Percentiles rank a stretch among this genome's conserved stretches.
Conservation (phyloP, 176 grass and related monocot species). For the Zea luxurians region DNA sequence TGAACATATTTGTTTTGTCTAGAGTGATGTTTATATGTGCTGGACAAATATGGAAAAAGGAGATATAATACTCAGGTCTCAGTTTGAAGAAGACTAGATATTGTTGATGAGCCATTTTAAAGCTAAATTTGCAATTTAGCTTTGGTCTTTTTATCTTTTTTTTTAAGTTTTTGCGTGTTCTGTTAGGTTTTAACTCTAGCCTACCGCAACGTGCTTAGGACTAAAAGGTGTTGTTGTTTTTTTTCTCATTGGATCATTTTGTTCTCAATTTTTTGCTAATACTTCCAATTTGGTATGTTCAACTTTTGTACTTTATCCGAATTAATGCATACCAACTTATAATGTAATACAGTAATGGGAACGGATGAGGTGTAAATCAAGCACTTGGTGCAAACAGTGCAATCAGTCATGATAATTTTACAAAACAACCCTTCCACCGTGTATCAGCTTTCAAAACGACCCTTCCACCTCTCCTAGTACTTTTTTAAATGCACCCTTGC, state of each 20-base stretch:
- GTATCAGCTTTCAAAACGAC: too few relatives aligned
- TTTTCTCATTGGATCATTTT: background rate
- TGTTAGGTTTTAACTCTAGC: too few relatives aligned
- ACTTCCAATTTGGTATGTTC: slow-evolving; percentile 10
- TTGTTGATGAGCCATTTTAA: slow-evolving; percentile 5
- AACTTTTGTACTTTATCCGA: slow-evolving; percentile 2
- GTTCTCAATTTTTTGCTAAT: slow-evolving; percentile 28
- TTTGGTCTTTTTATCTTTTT: slow-evolving; percentile 14
- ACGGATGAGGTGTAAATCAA: too few relatives aligned
- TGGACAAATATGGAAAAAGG: slow-evolving; percentile 5
- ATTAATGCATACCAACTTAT: background rate
- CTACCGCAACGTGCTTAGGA: too few relatives aligned
- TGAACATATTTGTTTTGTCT: background rate
- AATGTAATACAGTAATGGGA: background rate
- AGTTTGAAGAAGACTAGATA: slow-evolving; percentile 27
- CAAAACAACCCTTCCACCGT: too few relatives aligned
- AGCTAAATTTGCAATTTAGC: background rate
- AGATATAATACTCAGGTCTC: slow-evolving; percentile 15
- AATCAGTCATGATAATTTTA: too few relatives aligned
- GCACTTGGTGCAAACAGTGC: too few relatives aligned
- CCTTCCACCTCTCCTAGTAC: too few relatives aligned
- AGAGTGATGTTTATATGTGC: slow-evolving; percentile 26
- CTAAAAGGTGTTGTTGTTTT: background rate
- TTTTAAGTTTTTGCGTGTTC: background rate
- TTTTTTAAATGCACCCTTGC: too few relatives aligned